Percentiles rank a stretch among this genome's conserved stretches.
Evolutionary conservation across 805 yeast genomes (phyloP).

Genomic region (Kluyveromyces aestuarii): DNA sequence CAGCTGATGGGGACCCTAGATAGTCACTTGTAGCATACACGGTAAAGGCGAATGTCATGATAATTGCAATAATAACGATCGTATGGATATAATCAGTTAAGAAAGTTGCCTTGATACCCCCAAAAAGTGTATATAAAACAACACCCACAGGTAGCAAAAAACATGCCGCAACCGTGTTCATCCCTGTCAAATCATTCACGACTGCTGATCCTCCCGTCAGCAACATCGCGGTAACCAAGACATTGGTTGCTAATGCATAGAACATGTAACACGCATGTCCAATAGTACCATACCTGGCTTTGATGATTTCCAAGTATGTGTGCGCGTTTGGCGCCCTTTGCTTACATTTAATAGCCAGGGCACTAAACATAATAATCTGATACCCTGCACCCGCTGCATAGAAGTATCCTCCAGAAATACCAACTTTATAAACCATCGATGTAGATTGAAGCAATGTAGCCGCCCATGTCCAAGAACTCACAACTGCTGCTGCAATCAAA

Average conservation of each 20-base stretch:
- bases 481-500: constrained; percentile 81
- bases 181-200: constrained; percentile 71
- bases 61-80: constrained; percentile 65
- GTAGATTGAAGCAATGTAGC: constrained; percentile 69
- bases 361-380: constrained; percentile 79
- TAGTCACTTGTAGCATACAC: constrained; percentile 60
- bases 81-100: constrained; percentile 77
- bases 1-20: constrained; percentile 75
- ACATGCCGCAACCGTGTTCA: constrained; percentile 73
- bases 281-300: constrained; percentile 66
- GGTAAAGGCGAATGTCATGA: constrained; percentile 72
- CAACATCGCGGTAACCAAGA: constrained; percentile 87
- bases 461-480: constrained; percentile 93
- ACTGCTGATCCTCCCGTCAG: constrained; percentile 87
- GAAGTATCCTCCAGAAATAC: constrained; percentile 72
- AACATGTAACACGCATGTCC: constrained; percentile 65
- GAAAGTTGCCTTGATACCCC: constrained; percentile 79
- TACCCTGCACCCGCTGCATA: constrained; percentile 91
- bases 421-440: constrained; percentile 68
- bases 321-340: constrained; percentile 88
- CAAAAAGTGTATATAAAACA: constrained; percentile 62
- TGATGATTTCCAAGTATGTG: constrained; percentile 79
- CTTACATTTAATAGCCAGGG: constrained; percentile 81
- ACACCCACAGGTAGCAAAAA: constrained; percentile 78
- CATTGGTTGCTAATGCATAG: constrained; percentile 81